phyloP scores from a whole-genome alignment of 768 basidiomycete species.

The Leccinum variicolor region DNA sequence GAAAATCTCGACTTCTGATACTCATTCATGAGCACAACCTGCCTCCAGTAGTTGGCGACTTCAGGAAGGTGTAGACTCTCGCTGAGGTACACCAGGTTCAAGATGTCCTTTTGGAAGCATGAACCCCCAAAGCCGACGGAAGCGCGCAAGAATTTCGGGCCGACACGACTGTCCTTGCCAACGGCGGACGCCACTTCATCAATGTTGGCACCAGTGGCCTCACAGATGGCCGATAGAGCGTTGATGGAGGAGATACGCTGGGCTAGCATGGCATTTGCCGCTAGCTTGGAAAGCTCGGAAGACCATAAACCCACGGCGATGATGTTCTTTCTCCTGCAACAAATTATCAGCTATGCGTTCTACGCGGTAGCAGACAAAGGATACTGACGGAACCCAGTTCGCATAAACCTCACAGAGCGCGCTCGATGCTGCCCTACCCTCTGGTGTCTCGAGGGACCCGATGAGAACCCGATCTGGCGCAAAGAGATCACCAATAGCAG shows the following conservation, averaged over 20 bases:
- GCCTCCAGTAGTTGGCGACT: constrained; percentile 96
- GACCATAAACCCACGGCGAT: constrained; percentile 98
- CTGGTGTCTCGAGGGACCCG: constrained; percentile 87
- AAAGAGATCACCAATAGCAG: constrained; percentile 88
- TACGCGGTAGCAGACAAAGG: background rate
- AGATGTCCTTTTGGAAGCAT: constrained; percentile 99
- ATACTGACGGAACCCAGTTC: constrained; percentile 92
- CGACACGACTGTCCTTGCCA: constrained; percentile 89
- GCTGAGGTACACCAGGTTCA: constrained; percentile 96
- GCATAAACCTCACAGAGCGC: constrained; percentile 81
- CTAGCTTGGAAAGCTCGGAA: constrained; percentile 96
- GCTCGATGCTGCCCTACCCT: constrained; percentile 78
- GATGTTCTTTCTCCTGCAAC: constrained; percentile 62
- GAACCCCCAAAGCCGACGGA: constrained; percentile 97
- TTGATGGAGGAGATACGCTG: constrained; percentile 99
- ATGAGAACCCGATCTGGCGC: constrained; percentile 94
- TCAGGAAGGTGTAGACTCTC: constrained; percentile 94
- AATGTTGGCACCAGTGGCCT: constrained; percentile 97
- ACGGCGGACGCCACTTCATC: constrained; percentile 96
- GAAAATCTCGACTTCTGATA: constrained; percentile 97
- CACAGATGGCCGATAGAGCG: constrained; percentile 97
- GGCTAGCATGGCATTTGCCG: constrained; percentile 98
- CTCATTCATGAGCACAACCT: constrained; percentile 98
- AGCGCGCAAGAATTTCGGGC: constrained; percentile 92
- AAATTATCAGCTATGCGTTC: background rate